These are phyloP conservation scores for Neonothopanus nambi DNA, from an alignment of 1,284 basidiomycete species.

Conservation along the genomic window DNA sequence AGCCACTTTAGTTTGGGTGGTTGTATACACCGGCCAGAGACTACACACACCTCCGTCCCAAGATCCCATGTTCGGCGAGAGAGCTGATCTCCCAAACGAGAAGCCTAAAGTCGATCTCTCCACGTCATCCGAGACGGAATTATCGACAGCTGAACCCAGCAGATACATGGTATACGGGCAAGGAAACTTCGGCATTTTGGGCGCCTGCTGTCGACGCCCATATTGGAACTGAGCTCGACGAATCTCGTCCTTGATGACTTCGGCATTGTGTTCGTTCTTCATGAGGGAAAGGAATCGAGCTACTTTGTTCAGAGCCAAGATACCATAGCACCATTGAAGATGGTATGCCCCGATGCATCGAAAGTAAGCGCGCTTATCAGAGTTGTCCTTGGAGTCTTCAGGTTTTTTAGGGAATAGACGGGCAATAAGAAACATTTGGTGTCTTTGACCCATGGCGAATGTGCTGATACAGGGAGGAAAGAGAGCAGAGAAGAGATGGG, in stretches of 20 bases:
- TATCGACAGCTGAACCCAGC: slow-evolving; percentile 24
- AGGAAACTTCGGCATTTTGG: slow-evolving; percentile 23
- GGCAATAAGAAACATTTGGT: slow-evolving; percentile 23
- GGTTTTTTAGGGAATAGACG: slow-evolving; percentile 20
- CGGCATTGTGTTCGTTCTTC: slow-evolving; percentile 34
- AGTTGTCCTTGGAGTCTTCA: slow-evolving; percentile 5
- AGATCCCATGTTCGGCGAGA: slow-evolving; percentile 30
- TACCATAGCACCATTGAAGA: slow-evolving; percentile 39
- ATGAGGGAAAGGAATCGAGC: slow-evolving; percentile 35
- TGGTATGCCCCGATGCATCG: slow-evolving; percentile 40
- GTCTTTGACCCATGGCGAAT: slow-evolving; percentile 20
- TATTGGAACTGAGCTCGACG: slow-evolving; percentile 28
- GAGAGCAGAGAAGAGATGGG: too few species aligned
- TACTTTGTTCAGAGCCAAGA: slow-evolving; percentile 29
- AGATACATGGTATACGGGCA: slow-evolving; percentile 32
- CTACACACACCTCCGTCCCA: slow-evolving; percentile 28
- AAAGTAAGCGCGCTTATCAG: slow-evolving; percentile 24
- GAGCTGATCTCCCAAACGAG: slow-evolving; percentile 13
- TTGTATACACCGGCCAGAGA: background rate
- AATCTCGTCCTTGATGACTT: slow-evolving; percentile 37
- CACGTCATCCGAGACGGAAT: slow-evolving; percentile 20
- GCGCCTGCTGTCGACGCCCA: slow-evolving; percentile 18
- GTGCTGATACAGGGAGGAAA: background rate
- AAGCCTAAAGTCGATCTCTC: slow-evolving; percentile 15
- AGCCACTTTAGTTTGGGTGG: background rate